Conservation (phyloP, 164 flowering plant species). For the Aristolochia californica region DNA sequence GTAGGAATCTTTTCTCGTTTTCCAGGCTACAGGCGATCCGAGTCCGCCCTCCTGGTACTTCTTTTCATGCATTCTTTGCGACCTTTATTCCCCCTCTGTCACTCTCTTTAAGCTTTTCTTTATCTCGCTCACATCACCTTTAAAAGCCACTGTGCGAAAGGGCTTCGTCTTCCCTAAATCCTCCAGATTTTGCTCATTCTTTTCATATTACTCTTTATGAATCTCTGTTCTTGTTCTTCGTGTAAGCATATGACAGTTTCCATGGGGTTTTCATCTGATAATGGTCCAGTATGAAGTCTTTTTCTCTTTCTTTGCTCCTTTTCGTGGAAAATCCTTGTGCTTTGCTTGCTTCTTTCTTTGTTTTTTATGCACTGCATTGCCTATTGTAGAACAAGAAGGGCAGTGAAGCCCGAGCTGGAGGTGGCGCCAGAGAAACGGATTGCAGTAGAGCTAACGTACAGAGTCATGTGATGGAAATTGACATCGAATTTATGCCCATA, state of each 20-base stretch:
- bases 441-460: constrained; percentile 6
- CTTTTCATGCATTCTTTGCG: constrained; percentile 6
- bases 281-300: constrained; percentile 19
- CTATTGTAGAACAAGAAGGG: not conserved
- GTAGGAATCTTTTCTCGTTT: constrained; percentile 23
- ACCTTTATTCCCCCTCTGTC: not conserved
- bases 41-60: constrained; percentile 15
- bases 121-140: not conserved
- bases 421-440: not conserved
- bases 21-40: constrained; percentile 20
- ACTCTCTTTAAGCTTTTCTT: constrained; percentile 2
- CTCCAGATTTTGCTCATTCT: not conserved
- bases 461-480: constrained; percentile 13
- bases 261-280: constrained; percentile 32
- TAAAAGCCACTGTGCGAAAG: no score
- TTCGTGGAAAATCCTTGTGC: no score
- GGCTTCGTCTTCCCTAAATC: not conserved
- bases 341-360: not conserved
- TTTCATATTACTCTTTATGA: no score
- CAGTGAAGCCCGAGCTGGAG: not conserved
- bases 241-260: constrained; percentile 11
- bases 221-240: not conserved
- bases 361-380: not conserved
- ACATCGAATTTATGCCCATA: constrained; percentile 25
- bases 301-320: not conserved